A percentile compares a stretch with the other conserved stretches of the same genome.
phyloP scores from a whole-genome alignment of 257 asterid species.

The Knoxia roxburghii region DNA sequence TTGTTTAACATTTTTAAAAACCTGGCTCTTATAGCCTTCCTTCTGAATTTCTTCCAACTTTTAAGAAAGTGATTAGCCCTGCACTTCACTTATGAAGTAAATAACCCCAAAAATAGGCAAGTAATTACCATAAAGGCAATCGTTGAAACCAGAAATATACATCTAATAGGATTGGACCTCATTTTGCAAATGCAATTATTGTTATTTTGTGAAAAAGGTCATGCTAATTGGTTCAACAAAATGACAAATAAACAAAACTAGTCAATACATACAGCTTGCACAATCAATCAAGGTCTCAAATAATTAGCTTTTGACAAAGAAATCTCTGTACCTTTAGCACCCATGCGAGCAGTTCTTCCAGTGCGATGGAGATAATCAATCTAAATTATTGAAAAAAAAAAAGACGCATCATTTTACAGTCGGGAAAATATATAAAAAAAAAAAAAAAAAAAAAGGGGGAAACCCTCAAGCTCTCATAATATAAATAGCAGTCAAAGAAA shows the following conservation, averaged over 20 bases:
- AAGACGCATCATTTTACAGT: background rate
- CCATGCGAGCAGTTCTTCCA: slow-evolving; percentile 99
- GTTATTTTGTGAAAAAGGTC: background rate
- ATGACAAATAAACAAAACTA: background rate
- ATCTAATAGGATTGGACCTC: background rate
- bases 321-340: slow-evolving; percentile 74
- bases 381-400: slow-evolving; percentile 30
- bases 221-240: background rate
- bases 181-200: background rate
- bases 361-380: slow-evolving; percentile 98
- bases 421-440: background rate
- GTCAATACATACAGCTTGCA: background rate
- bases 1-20: background rate
- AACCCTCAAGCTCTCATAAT: slow-evolving; percentile 10
- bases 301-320: slow-evolving; percentile 4
- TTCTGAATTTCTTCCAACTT: background rate
- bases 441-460: background rate
- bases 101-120: background rate
- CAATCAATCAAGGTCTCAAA: background rate
- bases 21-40: background rate
- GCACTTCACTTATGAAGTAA: background rate
- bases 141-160: background rate
- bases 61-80: background rate
- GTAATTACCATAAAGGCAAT: background rate
- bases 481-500: slow-evolving; percentile 3